Evolutionary conservation across 148 eudicot genomes (phyloP), one percentile per base, ranked within the genome.

Genomic region (Rhododendron vialii): DNA sequence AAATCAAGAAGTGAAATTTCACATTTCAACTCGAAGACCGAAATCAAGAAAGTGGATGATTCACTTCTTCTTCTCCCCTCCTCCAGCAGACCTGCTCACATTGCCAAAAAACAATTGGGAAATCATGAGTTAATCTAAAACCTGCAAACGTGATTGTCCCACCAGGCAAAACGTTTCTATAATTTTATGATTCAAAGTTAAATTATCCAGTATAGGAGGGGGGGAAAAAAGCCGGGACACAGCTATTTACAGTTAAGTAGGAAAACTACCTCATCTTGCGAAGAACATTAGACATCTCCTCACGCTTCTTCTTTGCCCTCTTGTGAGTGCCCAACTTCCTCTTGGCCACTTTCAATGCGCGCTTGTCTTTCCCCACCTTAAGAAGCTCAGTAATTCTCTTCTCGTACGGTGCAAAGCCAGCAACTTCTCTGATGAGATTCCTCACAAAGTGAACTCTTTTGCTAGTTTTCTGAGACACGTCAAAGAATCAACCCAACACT

Each of bases 251-350:
- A 13, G 36, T 71, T 71, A 71, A 71, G 76, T 30, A 71, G 41
- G 76, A 71, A 33, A 71, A 33, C 76, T 82, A 90, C 92, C 92
- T 90, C 90, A 88, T 88, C 47, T 90, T 90, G 82, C 92, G 89
- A 50, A 90, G 90, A 43, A 89, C 92, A 79, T 82, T 88, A 53
- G 92, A 84, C 92, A 90, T 90, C 90, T 90, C 92, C 85, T 90
- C 92, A 77, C 90, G 88, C 89, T 90, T 90, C 90, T 75, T 88
- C 92, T 90, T 90, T 43, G 92, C 92, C 78, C 92, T 90, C 89
- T 90, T 90, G 84, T 90, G 92, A 33, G 92, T 90, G 14, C 92
- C 92, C 85, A 90, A 69, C 92, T 90, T 90, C 53, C 92, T 86
- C 86, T 90, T 90, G 7, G 92, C 92, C 28, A 90, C 92, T 50